phyloP scores from a whole-genome alignment of 345 rosid genomes.

The Leavenworthia alabamica region DNA sequence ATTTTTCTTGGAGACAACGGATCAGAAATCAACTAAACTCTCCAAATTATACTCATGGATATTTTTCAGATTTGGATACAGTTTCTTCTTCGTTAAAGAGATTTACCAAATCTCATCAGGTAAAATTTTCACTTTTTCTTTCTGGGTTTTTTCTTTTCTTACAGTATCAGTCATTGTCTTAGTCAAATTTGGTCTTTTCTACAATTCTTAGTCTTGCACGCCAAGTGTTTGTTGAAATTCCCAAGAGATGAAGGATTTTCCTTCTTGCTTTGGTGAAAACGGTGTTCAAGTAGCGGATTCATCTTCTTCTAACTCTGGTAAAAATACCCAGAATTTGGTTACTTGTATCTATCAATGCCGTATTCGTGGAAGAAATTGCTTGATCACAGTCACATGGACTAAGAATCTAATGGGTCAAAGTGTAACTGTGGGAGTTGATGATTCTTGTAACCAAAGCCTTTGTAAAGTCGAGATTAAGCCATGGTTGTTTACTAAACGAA shows the following conservation, averaged over 20 bases:
- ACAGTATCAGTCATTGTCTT: not conserved
- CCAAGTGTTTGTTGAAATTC: constrained; percentile 25
- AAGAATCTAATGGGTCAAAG: constrained; percentile 87
- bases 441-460: constrained; percentile 51
- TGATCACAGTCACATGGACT: constrained; percentile 77
- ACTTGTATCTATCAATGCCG: constrained; percentile 70
- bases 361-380: constrained; percentile 47
- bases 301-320: constrained; percentile 49
- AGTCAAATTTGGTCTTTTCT: not conserved
- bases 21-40: constrained; percentile 10
- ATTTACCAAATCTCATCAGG: constrained; percentile 4
- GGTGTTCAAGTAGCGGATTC: constrained; percentile 93
- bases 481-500: constrained; percentile 79
- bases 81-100: not conserved
- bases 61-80: constrained; percentile 3
- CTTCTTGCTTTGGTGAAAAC: constrained; percentile 94
- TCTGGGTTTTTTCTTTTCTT: constrained; percentile 5
- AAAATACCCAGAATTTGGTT: constrained; percentile 71
- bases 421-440: constrained; percentile 59
- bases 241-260: constrained; percentile 74
- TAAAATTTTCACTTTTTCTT: not conserved
- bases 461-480: constrained; percentile 88
- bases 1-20: constrained; percentile 17
- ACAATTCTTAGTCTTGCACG: not conserved
- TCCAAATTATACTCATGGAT: not conserved